Percentiles rank a stretch among this genome's conserved stretches.
Evolutionary conservation across 345 rosid species (phyloP).

Genomic region (Psidium friedrichsthalianum): DNA sequence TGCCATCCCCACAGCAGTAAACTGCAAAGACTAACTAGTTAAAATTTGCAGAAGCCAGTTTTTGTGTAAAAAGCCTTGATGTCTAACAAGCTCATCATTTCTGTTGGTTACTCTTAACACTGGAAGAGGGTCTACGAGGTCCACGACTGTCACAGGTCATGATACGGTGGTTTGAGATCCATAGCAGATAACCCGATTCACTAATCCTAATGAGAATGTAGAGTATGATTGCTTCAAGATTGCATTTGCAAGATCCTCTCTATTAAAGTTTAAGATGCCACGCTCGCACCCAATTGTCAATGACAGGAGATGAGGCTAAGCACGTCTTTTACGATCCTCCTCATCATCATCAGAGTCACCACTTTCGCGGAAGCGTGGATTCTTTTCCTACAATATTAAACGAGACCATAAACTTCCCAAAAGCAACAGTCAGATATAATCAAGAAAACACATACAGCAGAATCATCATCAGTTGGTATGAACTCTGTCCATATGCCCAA

Average conservation of each 20-base stretch:
- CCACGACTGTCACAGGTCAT: not conserved
- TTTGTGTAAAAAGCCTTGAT: not conserved
- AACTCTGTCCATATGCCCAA: too few species aligned
- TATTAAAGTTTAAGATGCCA: not conserved
- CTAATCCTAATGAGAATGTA: not conserved
- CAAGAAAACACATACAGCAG: not conserved
- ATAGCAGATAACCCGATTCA: not conserved
- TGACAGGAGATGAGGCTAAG: constrained; percentile 8
- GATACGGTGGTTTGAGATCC: not conserved
- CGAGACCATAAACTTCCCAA: not conserved
- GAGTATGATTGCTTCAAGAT: not conserved
- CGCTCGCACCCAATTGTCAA: not conserved
- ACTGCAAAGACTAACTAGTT: not conserved
- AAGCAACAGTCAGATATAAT: not conserved
- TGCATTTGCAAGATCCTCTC: not conserved
- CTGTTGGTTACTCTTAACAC: not conserved
- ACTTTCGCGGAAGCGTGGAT: constrained; percentile 96
- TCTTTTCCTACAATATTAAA: constrained; percentile 60
- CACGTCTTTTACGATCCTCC: constrained; percentile 43
- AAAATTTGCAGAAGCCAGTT: not conserved
- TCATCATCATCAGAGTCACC: constrained; percentile 94
- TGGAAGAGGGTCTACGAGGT: not conserved
- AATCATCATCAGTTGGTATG: not conserved
- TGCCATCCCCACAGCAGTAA: not conserved
- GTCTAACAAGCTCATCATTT: not conserved